These are phyloP conservation scores for Gorgonomyces haynaldii DNA, from an alignment of 192 early-diverging fungal species.

Conservation along the genomic window DNA sequence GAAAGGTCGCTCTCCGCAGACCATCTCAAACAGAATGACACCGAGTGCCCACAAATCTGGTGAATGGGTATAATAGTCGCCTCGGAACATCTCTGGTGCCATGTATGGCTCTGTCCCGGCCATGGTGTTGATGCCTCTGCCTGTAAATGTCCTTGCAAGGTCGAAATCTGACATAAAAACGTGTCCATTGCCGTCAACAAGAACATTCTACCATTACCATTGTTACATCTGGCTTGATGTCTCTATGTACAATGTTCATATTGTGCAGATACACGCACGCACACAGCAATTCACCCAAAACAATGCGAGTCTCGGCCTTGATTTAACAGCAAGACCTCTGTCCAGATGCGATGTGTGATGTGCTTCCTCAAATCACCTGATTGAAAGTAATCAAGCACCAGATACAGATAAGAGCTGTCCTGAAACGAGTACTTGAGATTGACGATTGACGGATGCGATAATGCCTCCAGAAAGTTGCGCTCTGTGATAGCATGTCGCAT, in stretches of 20 bases:
- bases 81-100: conserved; percentile 25
- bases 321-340: too few species aligned
- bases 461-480: conserved; percentile 62
- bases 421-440: conserved; percentile 84
- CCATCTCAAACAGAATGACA: conserved; percentile 89
- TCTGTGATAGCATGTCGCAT: conserved; percentile 74
- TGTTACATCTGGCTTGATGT: conserved; percentile 46
- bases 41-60: conserved; percentile 97
- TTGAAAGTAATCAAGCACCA: conserved; percentile 76
- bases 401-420: conserved; percentile 72
- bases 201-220: conserved; percentile 54
- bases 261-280: conserved; percentile 39
- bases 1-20: conserved; percentile 81
- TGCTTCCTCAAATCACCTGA: conserved; percentile 76
- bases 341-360: too few species aligned
- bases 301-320: too few species aligned
- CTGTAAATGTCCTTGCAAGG: too few species aligned
- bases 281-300: neutral
- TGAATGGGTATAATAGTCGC: conserved; percentile 87
- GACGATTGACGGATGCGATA: conserved; percentile 5
- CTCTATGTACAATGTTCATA: conserved; percentile 51
- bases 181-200: conserved; percentile 87
- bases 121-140: too few species aligned
- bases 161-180: conserved; percentile 75
- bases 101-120: conserved; percentile 50